phyloP scores from a whole-genome alignment of 768 basidiomycete species.

The Pleurotus platypus region DNA sequence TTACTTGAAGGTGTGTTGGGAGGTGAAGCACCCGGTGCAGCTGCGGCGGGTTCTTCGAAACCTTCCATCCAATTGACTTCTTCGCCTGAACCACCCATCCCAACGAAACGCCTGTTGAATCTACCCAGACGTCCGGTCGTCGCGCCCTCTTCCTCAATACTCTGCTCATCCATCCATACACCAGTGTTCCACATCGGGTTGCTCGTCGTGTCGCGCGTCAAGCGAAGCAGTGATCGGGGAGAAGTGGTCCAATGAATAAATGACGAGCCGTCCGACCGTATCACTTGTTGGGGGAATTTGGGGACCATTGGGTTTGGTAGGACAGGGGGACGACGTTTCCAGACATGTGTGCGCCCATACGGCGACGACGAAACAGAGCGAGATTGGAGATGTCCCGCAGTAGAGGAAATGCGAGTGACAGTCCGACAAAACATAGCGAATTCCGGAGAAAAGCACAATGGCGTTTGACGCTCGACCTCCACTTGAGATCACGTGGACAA shows the following conservation, averaged over 20 bases:
- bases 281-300: conserved; percentile 80
- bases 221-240: conserved; percentile 68
- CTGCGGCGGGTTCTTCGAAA: conserved; percentile 2
- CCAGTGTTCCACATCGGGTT: conserved; percentile 84
- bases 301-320: conserved; percentile 85
- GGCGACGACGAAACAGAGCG: conserved; percentile 66
- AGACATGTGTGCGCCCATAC: conserved; percentile 82
- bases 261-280: conserved; percentile 85
- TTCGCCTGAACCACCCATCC: conserved; percentile 31
- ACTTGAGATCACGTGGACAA: too few relatives aligned
- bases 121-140: conserved; percentile 76
- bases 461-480: too few relatives aligned
- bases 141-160: conserved; percentile 65
- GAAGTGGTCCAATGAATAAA: conserved; percentile 89
- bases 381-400: conserved; percentile 13
- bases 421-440: too few relatives aligned
- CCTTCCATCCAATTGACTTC: conserved; percentile 33
- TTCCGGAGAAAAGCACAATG: too few relatives aligned
- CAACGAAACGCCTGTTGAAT: conserved; percentile 73
- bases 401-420: too few relatives aligned
- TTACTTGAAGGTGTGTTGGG: too few relatives aligned
- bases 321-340: conserved; percentile 61
- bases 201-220: conserved; percentile 87
- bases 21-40: too few relatives aligned
- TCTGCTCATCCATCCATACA: conserved; percentile 43